phyloP scores from a whole-genome alignment of 2,329 filamentous ascomycete species.

The Fusarium concolor region DNA sequence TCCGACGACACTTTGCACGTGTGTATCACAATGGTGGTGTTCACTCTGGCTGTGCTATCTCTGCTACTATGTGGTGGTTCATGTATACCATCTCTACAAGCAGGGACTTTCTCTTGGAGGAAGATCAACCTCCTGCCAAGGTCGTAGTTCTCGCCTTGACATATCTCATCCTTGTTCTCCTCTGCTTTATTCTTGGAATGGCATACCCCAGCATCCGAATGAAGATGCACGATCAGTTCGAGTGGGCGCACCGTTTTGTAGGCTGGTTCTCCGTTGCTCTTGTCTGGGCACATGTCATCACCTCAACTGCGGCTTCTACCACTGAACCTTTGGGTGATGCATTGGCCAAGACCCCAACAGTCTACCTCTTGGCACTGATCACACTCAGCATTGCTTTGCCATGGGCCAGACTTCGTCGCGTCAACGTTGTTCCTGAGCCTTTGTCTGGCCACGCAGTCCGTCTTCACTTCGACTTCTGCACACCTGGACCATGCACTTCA shows the following conservation, averaged over 20 bases:
- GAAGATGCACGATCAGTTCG: constrained; percentile 71
- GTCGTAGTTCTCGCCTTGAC: constrained; percentile 43
- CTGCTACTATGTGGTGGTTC: constrained; percentile 55
- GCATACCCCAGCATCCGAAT: constrained; percentile 42
- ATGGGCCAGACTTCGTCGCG: constrained; percentile 74
- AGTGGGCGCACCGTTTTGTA: constrained; percentile 73
- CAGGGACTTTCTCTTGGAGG: constrained; percentile 6
- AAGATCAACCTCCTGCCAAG: constrained; percentile 11
- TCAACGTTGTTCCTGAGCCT: constrained; percentile 69
- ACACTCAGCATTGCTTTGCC: constrained; percentile 30
- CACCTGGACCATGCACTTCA: constrained; percentile 50
- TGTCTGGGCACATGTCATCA: constrained; percentile 69
- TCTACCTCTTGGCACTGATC: constrained; percentile 21
- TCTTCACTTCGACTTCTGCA: constrained; percentile 71
- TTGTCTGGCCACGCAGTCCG: constrained; percentile 77
- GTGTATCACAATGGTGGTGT: constrained; percentile 60
- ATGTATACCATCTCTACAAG: constrained; percentile 42
- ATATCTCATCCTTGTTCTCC: constrained; percentile 36
- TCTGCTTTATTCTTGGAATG: constrained; percentile 43
- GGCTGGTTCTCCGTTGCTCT: constrained; percentile 72
- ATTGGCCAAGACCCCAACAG: constrained; percentile 13
- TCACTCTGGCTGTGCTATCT: constrained; percentile 57
- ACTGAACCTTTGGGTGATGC: constrained; percentile 14
- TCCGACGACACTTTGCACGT: constrained; percentile 56
- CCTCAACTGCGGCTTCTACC: constrained; percentile 59